phyloP scores from a whole-genome alignment of 1,284 basidiomycete genomes.

The Ceratobasidium sp. region DNA sequence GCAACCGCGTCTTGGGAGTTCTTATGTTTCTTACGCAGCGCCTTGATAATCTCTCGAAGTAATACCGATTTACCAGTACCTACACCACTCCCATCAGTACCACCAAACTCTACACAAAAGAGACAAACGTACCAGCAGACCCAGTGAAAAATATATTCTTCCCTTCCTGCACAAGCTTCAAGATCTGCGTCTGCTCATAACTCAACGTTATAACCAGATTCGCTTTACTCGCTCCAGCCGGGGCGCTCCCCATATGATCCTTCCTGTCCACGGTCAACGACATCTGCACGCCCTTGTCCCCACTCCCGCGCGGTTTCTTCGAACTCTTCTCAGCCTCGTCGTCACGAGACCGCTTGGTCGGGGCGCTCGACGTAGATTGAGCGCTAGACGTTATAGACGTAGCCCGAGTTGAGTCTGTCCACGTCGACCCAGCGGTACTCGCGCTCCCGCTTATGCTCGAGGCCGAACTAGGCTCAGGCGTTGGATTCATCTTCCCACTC shows the following conservation, averaged over 20 bases:
- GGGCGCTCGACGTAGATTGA: neutral
- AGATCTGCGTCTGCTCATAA: slow-evolving; percentile 83
- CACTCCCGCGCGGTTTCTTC: slow-evolving; percentile 22
- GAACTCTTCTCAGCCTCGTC: slow-evolving; percentile 17
- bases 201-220: slow-evolving; percentile 64
- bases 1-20: slow-evolving; percentile 62
- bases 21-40: slow-evolving; percentile 63
- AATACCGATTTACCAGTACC: slow-evolving; percentile 70
- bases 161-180: slow-evolving; percentile 76
- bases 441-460: neutral
- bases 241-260: slow-evolving; percentile 15
- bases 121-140: slow-evolving; percentile 78
- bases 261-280: slow-evolving; percentile 25
- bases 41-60: slow-evolving; percentile 65
- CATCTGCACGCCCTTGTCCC: slow-evolving; percentile 26
- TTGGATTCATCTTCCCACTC: slow-evolving; percentile 12
- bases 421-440: neutral
- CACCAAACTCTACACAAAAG: neutral
- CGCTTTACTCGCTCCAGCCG: slow-evolving; percentile 47
- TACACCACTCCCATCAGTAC: slow-evolving; percentile 44
- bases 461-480: neutral
- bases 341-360: slow-evolving; percentile 20
- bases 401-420: slow-evolving; percentile 15
- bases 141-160: slow-evolving; percentile 97
- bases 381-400: neutral